phyloP scores from a whole-genome alignment of 23 red algal genomes.

The Gracilaria vermiculophylla region DNA sequence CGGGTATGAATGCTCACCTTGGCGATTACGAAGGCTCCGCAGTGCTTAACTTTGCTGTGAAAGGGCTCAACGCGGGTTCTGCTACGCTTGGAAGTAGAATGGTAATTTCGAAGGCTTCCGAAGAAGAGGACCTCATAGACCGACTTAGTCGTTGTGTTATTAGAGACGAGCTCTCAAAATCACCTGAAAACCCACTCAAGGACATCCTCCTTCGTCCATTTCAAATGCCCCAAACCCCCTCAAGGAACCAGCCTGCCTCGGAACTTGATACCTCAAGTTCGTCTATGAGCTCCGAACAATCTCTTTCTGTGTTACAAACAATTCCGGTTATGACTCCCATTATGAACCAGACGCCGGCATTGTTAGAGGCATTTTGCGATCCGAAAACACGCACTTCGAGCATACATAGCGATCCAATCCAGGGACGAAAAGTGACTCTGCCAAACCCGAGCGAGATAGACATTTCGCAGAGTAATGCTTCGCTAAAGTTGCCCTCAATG shows the following conservation, averaged over 20 bases:
- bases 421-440: background rate
- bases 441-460: background rate
- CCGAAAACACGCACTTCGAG: background rate
- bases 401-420: background rate
- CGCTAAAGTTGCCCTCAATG: background rate
- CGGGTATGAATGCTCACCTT: constrained; percentile 19
- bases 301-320: background rate
- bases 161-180: constrained; percentile 20
- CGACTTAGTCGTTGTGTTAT: constrained; percentile 50
- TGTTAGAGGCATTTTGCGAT: background rate
- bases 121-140: constrained; percentile 24
- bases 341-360: background rate
- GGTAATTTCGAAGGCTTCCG: background rate
- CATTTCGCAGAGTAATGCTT: background rate
- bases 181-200: background rate
- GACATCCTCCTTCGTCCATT: background rate
- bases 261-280: background rate
- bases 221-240: background rate
- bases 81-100: background rate
- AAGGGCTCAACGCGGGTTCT: background rate
- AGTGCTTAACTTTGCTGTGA: background rate
- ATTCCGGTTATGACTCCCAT: background rate
- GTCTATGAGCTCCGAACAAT: background rate
- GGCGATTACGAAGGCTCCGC: constrained; percentile 25
- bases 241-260: background rate